Evolutionary conservation across 495 filamentous ascomycete species (phyloP).

Genomic region (Haplographium delicatum): DNA sequence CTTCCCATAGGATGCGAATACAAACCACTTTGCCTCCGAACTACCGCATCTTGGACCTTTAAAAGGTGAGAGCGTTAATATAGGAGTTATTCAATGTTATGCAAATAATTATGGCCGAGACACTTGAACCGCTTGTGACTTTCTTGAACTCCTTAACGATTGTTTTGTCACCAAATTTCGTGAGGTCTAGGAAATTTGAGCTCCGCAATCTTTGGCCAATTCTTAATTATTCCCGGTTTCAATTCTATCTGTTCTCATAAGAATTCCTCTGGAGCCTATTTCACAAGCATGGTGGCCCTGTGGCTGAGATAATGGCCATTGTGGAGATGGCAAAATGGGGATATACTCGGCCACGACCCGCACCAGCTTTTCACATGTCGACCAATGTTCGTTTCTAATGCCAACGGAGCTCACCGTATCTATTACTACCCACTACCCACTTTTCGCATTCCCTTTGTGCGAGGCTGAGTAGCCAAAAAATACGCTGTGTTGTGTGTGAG

Average conservation of each 20-base stretch:
- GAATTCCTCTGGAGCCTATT: slow-evolving; percentile 56
- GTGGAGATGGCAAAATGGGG: neutral
- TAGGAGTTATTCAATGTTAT: slow-evolving; percentile 64
- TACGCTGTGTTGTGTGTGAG: slow-evolving; percentile 8
- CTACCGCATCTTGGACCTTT: too few relatives aligned
- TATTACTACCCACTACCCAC: slow-evolving; percentile 62
- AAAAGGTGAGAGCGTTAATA: slow-evolving; percentile 49
- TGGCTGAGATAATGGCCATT: neutral
- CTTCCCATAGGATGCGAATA: slow-evolving; percentile 66
- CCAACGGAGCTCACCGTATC: slow-evolving; percentile 15
- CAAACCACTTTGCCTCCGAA: slow-evolving; percentile 61
- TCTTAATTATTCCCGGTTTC: slow-evolving; percentile 59
- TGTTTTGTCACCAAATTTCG: slow-evolving; percentile 44
- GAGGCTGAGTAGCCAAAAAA: slow-evolving; percentile 46
- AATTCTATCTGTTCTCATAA: slow-evolving; percentile 62
- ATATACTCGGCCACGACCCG: slow-evolving; percentile 56
- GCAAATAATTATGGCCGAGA: slow-evolving; percentile 57
- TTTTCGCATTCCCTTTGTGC: slow-evolving; percentile 50
- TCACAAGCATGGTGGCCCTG: slow-evolving; percentile 57
- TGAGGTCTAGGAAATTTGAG: slow-evolving; percentile 67
- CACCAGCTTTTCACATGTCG: slow-evolving; percentile 38
- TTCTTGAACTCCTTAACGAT: slow-evolving; percentile 45
- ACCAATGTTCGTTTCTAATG: neutral
- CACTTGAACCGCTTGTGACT: slow-evolving; percentile 55
- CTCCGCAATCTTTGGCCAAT: slow-evolving; percentile 54